phyloP scores from a whole-genome alignment of 352 stramenopile species.

The Lagenidium giganteum region DNA sequence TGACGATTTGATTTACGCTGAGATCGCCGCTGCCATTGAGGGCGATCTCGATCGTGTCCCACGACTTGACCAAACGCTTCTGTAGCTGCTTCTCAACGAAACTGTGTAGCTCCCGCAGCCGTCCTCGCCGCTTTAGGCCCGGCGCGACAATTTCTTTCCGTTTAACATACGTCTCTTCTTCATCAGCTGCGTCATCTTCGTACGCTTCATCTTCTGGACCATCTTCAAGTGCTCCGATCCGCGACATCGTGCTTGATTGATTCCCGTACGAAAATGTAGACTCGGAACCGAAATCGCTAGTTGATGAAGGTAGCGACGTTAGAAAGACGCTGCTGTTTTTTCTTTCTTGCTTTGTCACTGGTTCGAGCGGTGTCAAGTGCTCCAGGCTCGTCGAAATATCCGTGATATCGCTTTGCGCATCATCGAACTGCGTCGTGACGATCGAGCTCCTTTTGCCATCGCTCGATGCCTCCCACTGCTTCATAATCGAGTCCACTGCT shows the following conservation, averaged over 20 bases:
- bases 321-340: conserved; percentile 19
- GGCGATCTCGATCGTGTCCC: conserved; percentile 51
- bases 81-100: conserved; percentile 50
- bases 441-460: background rate
- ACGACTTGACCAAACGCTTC: conserved; percentile 42
- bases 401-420: too few relatives aligned
- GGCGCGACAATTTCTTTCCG: conserved; percentile 13
- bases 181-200: background rate
- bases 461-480: conserved; percentile 34
- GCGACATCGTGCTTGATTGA: background rate
- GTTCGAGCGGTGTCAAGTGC: too few relatives aligned
- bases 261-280: too few relatives aligned
- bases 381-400: too few relatives aligned
- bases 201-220: conserved; percentile 16
- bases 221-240: background rate
- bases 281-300: too few relatives aligned
- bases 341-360: background rate
- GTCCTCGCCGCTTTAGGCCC: conserved; percentile 30
- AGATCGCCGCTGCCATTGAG: conserved; percentile 46
- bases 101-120: conserved; percentile 41
- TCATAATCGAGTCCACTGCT: conserved; percentile 40
- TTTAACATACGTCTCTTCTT: too few relatives aligned
- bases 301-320: conserved; percentile 13
- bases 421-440: conserved; percentile 1
- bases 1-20: conserved; percentile 41